Evolutionary conservation across 78 protist genomes (phyloP).

Genomic region (Emiliania huxleyi): DNA sequence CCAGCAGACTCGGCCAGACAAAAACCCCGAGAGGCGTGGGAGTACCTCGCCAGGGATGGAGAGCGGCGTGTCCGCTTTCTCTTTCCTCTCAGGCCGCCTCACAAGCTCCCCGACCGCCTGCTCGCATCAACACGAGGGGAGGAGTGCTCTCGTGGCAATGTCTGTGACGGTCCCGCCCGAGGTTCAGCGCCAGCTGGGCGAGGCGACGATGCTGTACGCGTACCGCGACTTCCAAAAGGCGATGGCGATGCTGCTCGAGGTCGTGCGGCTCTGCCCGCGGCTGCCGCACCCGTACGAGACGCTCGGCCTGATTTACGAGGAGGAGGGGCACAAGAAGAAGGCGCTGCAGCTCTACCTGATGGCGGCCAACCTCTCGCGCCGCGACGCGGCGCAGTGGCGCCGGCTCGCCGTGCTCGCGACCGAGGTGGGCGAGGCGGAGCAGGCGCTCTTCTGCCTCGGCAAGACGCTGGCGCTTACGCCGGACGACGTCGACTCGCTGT

Average conservation of each 20-base stretch:
- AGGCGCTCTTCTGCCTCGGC: neutral
- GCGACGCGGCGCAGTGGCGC: neutral
- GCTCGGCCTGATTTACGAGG: slow-evolving; percentile 24
- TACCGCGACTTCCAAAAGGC: neutral
- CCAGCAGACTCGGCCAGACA: no score
- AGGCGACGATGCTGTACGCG: neutral
- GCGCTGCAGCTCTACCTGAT: neutral
- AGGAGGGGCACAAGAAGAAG: neutral
- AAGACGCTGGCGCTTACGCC: neutral
- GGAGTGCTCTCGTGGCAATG: no score
- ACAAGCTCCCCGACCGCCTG: no score
- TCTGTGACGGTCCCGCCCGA: neutral
- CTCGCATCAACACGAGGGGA: no score
- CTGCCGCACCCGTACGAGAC: neutral
- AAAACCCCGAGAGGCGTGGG: no score
- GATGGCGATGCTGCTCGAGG: neutral
- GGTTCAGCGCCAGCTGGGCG: neutral
- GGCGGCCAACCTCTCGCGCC: neutral
- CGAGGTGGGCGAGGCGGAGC: neutral
- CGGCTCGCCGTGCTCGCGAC: neutral
- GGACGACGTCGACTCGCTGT: neutral
- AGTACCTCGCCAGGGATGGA: no score
- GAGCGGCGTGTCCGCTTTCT: no score
- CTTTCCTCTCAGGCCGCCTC: no score
- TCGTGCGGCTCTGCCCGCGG: neutral